Base-by-base conservation (phyloP, 139 green algal species). In the Pleodorina starrii region DNA sequence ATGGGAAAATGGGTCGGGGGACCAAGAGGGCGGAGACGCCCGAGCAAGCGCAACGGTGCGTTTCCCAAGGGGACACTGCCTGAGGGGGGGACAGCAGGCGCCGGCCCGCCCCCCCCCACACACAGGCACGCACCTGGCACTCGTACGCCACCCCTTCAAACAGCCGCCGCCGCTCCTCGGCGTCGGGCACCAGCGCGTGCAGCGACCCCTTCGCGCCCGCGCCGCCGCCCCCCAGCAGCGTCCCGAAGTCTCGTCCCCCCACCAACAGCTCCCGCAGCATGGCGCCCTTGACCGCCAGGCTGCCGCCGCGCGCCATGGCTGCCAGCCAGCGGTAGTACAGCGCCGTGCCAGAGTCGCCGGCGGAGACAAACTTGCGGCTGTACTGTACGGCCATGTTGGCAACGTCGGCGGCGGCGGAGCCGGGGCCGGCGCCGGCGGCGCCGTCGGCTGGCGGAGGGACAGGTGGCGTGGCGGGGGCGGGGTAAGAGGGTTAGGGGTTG, bases 321-420 rank as follows among this genome's bases (percentile, higher is more conserved):
- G 96, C 93, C 50, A 95, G 90, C 95, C 97, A 97, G 89, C 96
- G 97, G 92, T 98, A 98, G 76, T 97, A 90, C 80, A 98, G 93
- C 0, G 96, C 95, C 44, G 96, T 77, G 16, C 21, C 75, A 2
- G 50, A 73, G 84, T 95, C 94, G 19, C 60, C 81, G 21, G 63
- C 72, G 57, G 91, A 60, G 60, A 96, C 71, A 46, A 97, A 95
- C 44, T 93, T 90, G 71, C 84, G 92, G 78, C 84, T 94, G 75
- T 97, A 97, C 19, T 86, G 78, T 68, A 95, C 90, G 11, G 95
- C 72, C 73, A 96, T 88, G 3, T 54, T 36, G 17, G 74, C 88
- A 25, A 91, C 57, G 66, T 95, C 91, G 25, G 93, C 42, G 23
- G 84, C 77, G 23, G 76, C 42, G 60, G 60, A 59, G 80, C 32